These are phyloP conservation scores for Termitomyces sp. DNA, from an alignment of 768 basidiomycete genomes.

Conservation along the genomic window DNA sequence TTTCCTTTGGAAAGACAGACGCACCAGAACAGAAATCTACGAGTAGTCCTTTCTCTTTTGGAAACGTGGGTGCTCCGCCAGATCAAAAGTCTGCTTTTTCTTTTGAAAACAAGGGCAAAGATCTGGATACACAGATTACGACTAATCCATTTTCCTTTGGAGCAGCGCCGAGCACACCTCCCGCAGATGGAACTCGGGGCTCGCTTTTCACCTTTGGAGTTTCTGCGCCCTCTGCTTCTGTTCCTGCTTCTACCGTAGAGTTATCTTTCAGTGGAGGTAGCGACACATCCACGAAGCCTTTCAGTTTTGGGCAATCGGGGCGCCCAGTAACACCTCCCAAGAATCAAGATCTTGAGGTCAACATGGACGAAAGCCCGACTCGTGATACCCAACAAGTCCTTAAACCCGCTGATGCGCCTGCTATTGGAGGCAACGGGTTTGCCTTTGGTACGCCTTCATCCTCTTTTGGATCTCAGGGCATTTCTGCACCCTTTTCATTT, in stretches of 20 bases:
- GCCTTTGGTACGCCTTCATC: constrained; percentile 32
- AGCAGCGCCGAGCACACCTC: constrained; percentile 25
- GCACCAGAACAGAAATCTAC: constrained; percentile 6
- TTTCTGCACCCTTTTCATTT: constrained; percentile 34
- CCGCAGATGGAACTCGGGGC: constrained; percentile 27
- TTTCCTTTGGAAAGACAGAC: constrained; percentile 29
- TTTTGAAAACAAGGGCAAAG: constrained; percentile 14
- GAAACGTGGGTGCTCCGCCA: background rate
- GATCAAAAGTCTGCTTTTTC: constrained; percentile 3
- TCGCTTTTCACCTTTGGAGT: constrained; percentile 31
- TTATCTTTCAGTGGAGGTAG: constrained; percentile 48
- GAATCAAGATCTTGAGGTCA: constrained; percentile 58
- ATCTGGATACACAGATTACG: constrained; percentile 9
- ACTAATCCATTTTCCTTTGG: constrained; percentile 42
- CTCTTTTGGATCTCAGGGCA: constrained; percentile 25
- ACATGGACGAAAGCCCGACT: constrained; percentile 80
- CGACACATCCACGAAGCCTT: constrained; percentile 44
- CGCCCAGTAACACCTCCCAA: constrained; percentile 64
- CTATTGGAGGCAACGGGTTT: constrained; percentile 39
- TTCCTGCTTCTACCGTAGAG: constrained; percentile 21
- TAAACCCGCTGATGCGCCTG: constrained; percentile 29
- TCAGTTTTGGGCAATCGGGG: constrained; percentile 44
- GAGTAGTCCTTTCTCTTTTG: constrained; percentile 1
- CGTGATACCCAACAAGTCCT: constrained; percentile 48
- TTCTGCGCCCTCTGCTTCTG: constrained; percentile 18